A percentile compares a stretch with the other conserved stretches of the same genome.
phyloP scores from a whole-genome alignment of 2,329 filamentous ascomycete genomes.

The Dactylonectria macrodidyma region DNA sequence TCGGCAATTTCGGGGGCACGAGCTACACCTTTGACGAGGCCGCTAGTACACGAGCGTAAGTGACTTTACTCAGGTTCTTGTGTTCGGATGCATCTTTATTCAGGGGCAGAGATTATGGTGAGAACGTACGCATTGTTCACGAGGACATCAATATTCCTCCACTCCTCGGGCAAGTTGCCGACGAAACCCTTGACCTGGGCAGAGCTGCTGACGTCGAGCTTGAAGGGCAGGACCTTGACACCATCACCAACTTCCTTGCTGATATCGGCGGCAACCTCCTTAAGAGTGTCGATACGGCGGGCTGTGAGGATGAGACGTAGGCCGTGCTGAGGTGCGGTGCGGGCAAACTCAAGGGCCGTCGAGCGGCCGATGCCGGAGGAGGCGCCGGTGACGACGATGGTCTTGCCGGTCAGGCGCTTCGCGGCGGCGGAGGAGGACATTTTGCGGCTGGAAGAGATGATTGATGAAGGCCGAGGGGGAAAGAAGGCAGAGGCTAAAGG shows the following conservation, averaged over 20 bases:
- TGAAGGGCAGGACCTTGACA: conserved; percentile 85
- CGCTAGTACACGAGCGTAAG: conserved; percentile 63
- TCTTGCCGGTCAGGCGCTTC: conserved; percentile 94
- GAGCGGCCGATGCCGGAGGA: conserved; percentile 91
- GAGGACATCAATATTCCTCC: conserved; percentile 86
- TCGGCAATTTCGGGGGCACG: conserved; percentile 86
- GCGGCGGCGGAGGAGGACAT: conserved; percentile 74
- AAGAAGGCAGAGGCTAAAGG: conserved; percentile 15
- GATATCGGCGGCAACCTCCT: conserved; percentile 84
- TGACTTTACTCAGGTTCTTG: neutral
- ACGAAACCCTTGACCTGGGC: conserved; percentile 83
- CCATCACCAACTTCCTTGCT: conserved; percentile 81
- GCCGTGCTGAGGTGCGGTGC: conserved; percentile 82
- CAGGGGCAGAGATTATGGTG: neutral
- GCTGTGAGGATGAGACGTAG: conserved; percentile 91
- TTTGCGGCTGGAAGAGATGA: conserved; percentile 46
- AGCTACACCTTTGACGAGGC: conserved; percentile 90
- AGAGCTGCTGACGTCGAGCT: conserved; percentile 89
- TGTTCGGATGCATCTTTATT: neutral
- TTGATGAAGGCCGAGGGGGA: neutral
- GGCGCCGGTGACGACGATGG: conserved; percentile 90
- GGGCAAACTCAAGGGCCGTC: conserved; percentile 92
- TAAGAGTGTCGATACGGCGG: conserved; percentile 84
- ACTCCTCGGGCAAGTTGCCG: conserved; percentile 81
- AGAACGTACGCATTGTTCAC: conserved; percentile 92